Conservation (phyloP, 1,284 basidiomycete genomes). For the Leccinum subrobustum region DNA sequence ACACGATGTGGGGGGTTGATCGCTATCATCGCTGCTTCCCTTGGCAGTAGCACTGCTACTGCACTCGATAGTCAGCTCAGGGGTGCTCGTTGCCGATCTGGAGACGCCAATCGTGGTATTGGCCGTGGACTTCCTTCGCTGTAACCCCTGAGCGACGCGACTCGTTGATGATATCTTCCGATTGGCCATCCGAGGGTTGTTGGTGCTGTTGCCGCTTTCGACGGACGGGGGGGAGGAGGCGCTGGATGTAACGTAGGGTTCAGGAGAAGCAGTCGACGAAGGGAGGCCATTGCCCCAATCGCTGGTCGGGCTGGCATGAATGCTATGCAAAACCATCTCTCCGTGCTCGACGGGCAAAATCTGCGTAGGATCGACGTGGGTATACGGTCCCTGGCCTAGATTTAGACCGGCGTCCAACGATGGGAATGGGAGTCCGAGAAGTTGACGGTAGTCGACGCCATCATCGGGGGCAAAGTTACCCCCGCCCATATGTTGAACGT, state of each 20-base stretch:
- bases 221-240: slow-evolving; percentile 69
- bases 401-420: slow-evolving; percentile 42
- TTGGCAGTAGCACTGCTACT: slow-evolving; percentile 36
- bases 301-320: slow-evolving; percentile 77
- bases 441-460: slow-evolving; percentile 56
- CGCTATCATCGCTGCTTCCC: slow-evolving; percentile 61
- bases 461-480: slow-evolving; percentile 54
- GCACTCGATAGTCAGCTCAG: slow-evolving; percentile 43
- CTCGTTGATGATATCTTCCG: slow-evolving; percentile 65
- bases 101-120: slow-evolving; percentile 34
- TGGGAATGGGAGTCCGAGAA: slow-evolving; percentile 64
- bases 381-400: slow-evolving; percentile 57
- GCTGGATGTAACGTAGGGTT: slow-evolving; percentile 64
- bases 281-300: slow-evolving; percentile 73
- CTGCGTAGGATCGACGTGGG: slow-evolving; percentile 87
- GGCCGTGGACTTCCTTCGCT: slow-evolving; percentile 50
- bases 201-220: slow-evolving; percentile 43
- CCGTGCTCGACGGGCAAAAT: slow-evolving; percentile 59
- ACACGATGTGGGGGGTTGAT: slow-evolving; percentile 76
- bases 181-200: slow-evolving; percentile 27
- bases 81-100: slow-evolving; percentile 54
- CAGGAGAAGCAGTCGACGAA: slow-evolving; percentile 74
- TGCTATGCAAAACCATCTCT: slow-evolving; percentile 46
- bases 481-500: slow-evolving; percentile 55
- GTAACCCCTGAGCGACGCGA: slow-evolving; percentile 50